A percentile compares a stretch with the other conserved stretches of the same genome.
Conservation (phyloP, 2,329 filamentous ascomycete species). For the Nigrograna mackinnonii region DNA sequence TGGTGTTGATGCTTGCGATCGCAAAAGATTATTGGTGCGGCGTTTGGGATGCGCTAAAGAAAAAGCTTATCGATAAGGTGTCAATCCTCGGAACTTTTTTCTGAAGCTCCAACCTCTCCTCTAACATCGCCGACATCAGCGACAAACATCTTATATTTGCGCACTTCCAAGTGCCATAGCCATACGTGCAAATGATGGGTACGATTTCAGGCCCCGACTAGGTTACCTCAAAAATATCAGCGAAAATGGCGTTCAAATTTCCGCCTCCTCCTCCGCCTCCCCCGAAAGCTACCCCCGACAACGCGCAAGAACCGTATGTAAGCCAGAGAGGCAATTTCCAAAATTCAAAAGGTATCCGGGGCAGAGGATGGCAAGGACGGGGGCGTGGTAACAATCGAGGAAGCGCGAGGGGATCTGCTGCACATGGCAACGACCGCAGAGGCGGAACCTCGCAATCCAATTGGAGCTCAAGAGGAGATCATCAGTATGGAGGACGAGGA, state of each 20-base stretch:
- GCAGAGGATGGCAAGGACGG: slow-evolving; percentile 13
- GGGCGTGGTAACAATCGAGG: slow-evolving; percentile 22
- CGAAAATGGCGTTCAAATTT: slow-evolving; percentile 46
- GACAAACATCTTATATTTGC: too few relatives aligned
- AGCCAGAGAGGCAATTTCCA: slow-evolving; percentile 31
- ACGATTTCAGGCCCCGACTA: too few relatives aligned
- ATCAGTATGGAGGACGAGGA: slow-evolving; percentile 19
- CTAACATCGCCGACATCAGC: background rate
- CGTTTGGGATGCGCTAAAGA: background rate
- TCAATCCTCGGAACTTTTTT: background rate
- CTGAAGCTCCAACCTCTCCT: slow-evolving; percentile 1
- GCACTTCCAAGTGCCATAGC: too few relatives aligned
- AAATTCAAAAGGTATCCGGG: slow-evolving; percentile 19
- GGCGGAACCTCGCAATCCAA: slow-evolving; percentile 3
- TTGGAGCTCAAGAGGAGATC: slow-evolving; percentile 20
- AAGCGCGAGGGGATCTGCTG: slow-evolving; percentile 18
- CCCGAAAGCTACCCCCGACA: slow-evolving; percentile 34
- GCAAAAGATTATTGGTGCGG: background rate
- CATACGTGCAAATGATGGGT: too few relatives aligned
- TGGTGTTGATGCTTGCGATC: background rate
- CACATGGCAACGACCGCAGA: slow-evolving; percentile 16
- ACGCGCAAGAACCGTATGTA: slow-evolving; percentile 22
- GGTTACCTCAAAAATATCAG: background rate
- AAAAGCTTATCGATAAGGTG: slow-evolving; percentile 5
- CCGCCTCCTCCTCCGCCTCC: slow-evolving; percentile 53